These are phyloP conservation scores for Pyricularia grisea DNA, from an alignment of 2,329 filamentous ascomycete genomes.

Conservation along the genomic window DNA sequence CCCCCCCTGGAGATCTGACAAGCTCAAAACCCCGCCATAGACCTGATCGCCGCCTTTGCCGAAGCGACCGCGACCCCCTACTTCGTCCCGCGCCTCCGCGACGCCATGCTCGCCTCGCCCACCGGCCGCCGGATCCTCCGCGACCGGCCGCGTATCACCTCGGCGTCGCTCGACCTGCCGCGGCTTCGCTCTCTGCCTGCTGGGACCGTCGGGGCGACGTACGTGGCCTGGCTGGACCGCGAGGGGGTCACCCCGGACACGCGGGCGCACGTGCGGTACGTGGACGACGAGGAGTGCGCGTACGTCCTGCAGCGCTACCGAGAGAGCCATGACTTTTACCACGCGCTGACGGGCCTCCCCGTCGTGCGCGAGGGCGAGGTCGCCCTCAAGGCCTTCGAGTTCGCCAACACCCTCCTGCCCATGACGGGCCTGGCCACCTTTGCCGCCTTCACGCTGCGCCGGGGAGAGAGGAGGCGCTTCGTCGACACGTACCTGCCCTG, in stretches of 20 bases:
- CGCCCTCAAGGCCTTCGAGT: conserved; percentile 96
- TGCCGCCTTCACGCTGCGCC: conserved; percentile 78
- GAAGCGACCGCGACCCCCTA: conserved; percentile 91
- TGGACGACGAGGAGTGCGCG: conserved; percentile 90
- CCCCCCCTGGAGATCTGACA: not conserved
- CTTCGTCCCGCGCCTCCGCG: conserved; percentile 85
- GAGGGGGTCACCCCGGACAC: conserved; percentile 93
- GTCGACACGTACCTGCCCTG: conserved; percentile 74
- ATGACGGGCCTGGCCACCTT: conserved; percentile 88
- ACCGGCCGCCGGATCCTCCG: conserved; percentile 88
- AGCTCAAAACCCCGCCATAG: conserved; percentile 30
- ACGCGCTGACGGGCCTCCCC: conserved; percentile 84
- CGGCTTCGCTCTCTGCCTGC: conserved; percentile 62
- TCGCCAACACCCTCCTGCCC: conserved; percentile 83
- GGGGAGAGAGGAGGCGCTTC: conserved; percentile 69
- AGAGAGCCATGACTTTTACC: conserved; percentile 97
- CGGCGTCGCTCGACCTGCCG: conserved; percentile 55
- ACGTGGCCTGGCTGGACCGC: conserved; percentile 84
- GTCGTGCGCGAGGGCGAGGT: conserved; percentile 93
- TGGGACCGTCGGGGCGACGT: conserved; percentile 70
- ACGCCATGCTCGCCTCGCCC: conserved; percentile 77
- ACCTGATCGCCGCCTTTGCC: conserved; percentile 89
- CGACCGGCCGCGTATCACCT: conserved; percentile 81
- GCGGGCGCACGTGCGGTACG: conserved; percentile 71
- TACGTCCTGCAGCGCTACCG: conserved; percentile 98